These are phyloP conservation scores for Pulveroboletus frians DNA, from an alignment of 768 basidiomycete species.

Conservation along the genomic window DNA sequence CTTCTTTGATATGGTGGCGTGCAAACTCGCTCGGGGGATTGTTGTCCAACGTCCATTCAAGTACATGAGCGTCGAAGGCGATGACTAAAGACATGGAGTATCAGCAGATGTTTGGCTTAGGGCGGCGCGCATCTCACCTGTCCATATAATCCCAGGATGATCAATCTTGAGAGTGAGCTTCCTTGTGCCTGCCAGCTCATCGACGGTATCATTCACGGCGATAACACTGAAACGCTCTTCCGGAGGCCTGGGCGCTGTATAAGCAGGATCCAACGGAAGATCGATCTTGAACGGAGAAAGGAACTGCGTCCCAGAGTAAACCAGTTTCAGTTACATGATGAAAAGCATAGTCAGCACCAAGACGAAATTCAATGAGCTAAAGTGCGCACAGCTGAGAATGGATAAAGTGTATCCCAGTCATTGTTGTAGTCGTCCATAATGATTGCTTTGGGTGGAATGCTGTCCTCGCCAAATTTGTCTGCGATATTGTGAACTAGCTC, in stretches of 20 bases:
- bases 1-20: slow-evolving; percentile 90
- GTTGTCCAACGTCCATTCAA: slow-evolving; percentile 77
- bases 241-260: slow-evolving; percentile 46
- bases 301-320: slow-evolving; percentile 44
- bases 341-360: background rate
- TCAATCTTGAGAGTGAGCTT: slow-evolving; percentile 62
- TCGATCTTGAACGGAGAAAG: slow-evolving; percentile 79
- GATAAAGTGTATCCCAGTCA: slow-evolving; percentile 87
- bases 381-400: slow-evolving; percentile 62
- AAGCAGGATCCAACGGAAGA: slow-evolving; percentile 45
- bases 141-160: slow-evolving; percentile 86
- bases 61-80: slow-evolving; percentile 86
- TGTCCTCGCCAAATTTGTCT: slow-evolving; percentile 48
- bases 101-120: background rate
- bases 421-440: slow-evolving; percentile 71
- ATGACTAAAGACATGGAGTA: slow-evolving; percentile 45
- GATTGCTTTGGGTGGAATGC: slow-evolving; percentile 39
- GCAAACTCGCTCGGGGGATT: slow-evolving; percentile 70
- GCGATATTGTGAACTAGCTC: slow-evolving; percentile 59
- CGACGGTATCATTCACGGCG: slow-evolving; percentile 51
- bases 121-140: slow-evolving; percentile 41
- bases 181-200: slow-evolving; percentile 57
- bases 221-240: slow-evolving; percentile 47
- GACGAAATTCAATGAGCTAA: background rate
- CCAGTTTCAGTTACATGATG: background rate